Conservation (phyloP, 2,329 filamentous ascomycete species). For the Ramularia endophylla region DNA sequence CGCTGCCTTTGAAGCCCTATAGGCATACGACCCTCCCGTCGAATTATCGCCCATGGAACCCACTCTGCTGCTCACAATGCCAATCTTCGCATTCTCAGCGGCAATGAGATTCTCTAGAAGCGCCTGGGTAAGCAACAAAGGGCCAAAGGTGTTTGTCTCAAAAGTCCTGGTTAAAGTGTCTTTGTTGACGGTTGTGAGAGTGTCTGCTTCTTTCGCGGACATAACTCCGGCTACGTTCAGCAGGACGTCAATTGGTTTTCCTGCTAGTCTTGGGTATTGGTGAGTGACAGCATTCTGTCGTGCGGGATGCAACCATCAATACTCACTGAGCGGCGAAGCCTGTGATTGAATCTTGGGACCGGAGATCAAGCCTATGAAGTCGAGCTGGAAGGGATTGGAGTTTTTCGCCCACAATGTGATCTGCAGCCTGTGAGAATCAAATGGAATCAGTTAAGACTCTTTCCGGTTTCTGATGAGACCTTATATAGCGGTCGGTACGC, state of each 20-base stretch:
- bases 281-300: too few species aligned
- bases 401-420: constrained; percentile 23
- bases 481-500: not conserved
- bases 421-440: constrained; percentile 10
- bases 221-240: constrained; percentile 37
- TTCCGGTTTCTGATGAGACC: not conserved
- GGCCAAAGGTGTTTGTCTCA: constrained; percentile 41
- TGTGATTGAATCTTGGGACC: constrained; percentile 31
- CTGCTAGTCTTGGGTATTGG: too few species aligned
- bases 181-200: constrained; percentile 27
- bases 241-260: constrained; percentile 32
- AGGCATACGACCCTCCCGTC: constrained; percentile 39
- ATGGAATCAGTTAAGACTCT: not conserved
- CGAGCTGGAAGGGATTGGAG: constrained; percentile 30
- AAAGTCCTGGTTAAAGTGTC: constrained; percentile 34
- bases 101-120: constrained; percentile 36
- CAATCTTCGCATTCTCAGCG: constrained; percentile 29
- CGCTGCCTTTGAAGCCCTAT: constrained; percentile 41
- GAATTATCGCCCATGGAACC: constrained; percentile 38
- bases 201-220: constrained; percentile 28
- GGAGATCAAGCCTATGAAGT: constrained; percentile 30
- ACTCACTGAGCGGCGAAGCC: constrained; percentile 30
- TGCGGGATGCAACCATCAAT: too few species aligned
- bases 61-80: constrained; percentile 40
- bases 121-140: constrained; percentile 40